Conservation (phyloP, 176 grass and related monocot genomes). For the Oryza rufipogon region DNA sequence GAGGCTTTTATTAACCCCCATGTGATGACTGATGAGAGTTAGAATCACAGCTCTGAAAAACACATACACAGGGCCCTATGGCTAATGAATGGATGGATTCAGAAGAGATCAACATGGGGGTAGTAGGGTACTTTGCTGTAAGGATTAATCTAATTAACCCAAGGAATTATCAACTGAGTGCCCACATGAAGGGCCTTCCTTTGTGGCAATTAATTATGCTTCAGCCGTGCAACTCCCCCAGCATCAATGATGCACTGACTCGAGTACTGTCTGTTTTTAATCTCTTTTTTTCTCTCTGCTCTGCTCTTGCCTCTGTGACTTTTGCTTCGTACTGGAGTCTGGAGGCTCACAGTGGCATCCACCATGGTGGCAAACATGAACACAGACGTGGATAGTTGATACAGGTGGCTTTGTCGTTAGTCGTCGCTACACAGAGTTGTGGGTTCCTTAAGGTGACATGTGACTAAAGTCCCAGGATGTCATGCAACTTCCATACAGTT, state of each 20-base stretch:
- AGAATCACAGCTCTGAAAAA: constrained; percentile 48
- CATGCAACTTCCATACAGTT: neutral
- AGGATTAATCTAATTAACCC: constrained; percentile 31
- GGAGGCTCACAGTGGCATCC: constrained; percentile 18
- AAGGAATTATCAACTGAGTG: neutral
- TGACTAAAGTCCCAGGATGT: constrained; percentile 12
- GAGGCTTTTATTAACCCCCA: constrained; percentile 32
- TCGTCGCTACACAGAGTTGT: neutral
- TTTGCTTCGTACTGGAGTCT: neutral
- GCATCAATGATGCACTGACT: constrained; percentile 46
- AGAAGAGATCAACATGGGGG: neutral
- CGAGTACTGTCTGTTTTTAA: constrained; percentile 34
- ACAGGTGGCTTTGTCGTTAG: constrained; percentile 28
- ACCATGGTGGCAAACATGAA: neutral
- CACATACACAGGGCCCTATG: neutral
- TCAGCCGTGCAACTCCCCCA: constrained; percentile 31
- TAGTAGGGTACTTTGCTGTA: constrained; percentile 18
- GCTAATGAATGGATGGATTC: neutral
- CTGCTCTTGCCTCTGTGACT: constrained; percentile 12
- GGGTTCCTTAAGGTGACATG: constrained; percentile 1
- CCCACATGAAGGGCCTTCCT: constrained; percentile 23
- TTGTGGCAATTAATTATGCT: constrained; percentile 10
- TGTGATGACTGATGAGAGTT: constrained; percentile 13
- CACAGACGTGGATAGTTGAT: constrained; percentile 15
- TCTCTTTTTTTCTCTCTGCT: neutral